Evolutionary conservation across 345 rosid species (phyloP).

Genomic region (Combretum micranthum): DNA sequence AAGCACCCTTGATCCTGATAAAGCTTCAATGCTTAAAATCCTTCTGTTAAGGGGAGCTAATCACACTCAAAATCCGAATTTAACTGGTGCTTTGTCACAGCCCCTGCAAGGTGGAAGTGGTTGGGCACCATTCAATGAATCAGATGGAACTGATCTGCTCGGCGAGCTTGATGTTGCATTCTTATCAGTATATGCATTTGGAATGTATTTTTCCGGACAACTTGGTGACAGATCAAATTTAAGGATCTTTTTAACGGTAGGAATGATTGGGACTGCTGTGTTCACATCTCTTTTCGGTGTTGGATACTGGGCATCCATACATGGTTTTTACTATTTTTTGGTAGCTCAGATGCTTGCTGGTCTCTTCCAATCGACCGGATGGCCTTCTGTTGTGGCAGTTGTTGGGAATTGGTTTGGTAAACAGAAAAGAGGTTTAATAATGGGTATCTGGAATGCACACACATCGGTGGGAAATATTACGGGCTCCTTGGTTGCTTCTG

Average conservation of each 20-base stretch:
- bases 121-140: constrained; percentile 84
- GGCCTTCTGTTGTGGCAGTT: constrained; percentile 94
- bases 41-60: too few species aligned
- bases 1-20: constrained; percentile 69
- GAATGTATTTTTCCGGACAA: constrained; percentile 86
- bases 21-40: too few species aligned
- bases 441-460: constrained; percentile 98
- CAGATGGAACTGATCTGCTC: constrained; percentile 63
- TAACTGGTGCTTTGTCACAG: too few species aligned
- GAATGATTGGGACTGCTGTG: constrained; percentile 83
- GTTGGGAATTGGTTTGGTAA: constrained; percentile 95
- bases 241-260: constrained; percentile 64
- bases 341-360: constrained; percentile 69
- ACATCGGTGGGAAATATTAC: constrained; percentile 82
- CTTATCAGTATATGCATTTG: constrained; percentile 65
- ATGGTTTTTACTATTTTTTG: constrained; percentile 65
- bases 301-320: constrained; percentile 77
- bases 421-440: constrained; percentile 80
- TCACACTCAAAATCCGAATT: too few species aligned
- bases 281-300: constrained; percentile 76
- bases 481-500: constrained; percentile 80
- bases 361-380: constrained; percentile 86
- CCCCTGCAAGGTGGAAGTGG: constrained; percentile 35
- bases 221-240: constrained; percentile 81
- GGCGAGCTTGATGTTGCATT: constrained; percentile 85